Base-by-base conservation (phyloP, 306 rosid genomes). In the Carpinus fangiana region DNA sequence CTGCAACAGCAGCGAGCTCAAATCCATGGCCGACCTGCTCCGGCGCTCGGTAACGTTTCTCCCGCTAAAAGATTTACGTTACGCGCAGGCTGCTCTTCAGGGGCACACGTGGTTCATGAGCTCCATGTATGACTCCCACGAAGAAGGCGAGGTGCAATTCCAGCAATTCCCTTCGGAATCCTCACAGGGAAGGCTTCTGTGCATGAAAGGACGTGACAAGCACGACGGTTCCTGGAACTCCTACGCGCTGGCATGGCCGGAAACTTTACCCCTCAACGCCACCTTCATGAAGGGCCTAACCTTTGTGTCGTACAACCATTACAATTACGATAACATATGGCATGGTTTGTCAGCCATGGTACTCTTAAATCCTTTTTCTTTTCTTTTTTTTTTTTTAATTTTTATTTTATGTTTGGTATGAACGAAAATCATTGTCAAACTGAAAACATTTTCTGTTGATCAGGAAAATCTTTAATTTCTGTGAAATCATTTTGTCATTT, bases 41-140 rank as follows among this genome's bases (percentile, higher is more conserved):
- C 86, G 88, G 17, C 69, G 50, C 7, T 83, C 88, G 2, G 90
- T 87, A 48, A 90, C 91, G 18, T 92, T 90, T 56, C 91, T 92
- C 51, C 93, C 94, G 0, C 90, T 90, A 20, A 90, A 90, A 74
- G 93, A 92, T 70, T 79, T 90, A 28, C 90, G 91, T 21, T 90
- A 77, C 46, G 47, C 82, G 2, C 43, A 86, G 3, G 53, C 55
- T 1, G 72, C 94, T 12, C 89, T 84, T 1, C 75, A 75, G 12
- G 94, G 90, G 31, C 94, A 88, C 83, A 88, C 94, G 10, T 88
- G 97, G 94, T 88, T 92, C 88, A 90, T 92, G 93, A 92, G 91
- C 80, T 90, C 91, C 70, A 66, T 90, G 88, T 77, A 84, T 52
- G 94, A 92, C 45, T 72, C 83, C 0, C 89, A 74, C 7, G 60